A percentile compares a stretch with the other conserved stretches of the same genome.
These are phyloP conservation scores for Olyra latifolia DNA, from an alignment of 176 grass and related monocot species.

Conservation along the genomic window DNA sequence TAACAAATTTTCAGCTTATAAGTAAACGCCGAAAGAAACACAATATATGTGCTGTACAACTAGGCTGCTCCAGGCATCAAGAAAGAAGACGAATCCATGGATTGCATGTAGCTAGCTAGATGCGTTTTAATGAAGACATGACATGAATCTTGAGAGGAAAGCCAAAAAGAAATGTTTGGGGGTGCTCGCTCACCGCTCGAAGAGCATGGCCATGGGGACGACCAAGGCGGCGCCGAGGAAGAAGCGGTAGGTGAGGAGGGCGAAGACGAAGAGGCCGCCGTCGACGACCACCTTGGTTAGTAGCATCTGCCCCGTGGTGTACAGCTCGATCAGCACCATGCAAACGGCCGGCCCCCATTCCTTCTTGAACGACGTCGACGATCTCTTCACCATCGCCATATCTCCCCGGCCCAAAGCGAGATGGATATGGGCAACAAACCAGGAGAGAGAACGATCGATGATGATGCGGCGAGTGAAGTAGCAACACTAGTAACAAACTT, in stretches of 20 bases:
- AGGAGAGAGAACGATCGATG: too few relatives aligned
- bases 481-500: neutral
- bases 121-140: too few relatives aligned
- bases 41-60: too few relatives aligned
- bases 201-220: constrained; percentile 32
- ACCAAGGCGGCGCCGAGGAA: constrained; percentile 20
- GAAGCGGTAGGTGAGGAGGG: constrained; percentile 50
- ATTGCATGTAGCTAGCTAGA: too few relatives aligned
- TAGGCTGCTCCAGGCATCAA: too few relatives aligned
- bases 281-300: constrained; percentile 49
- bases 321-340: constrained; percentile 54
- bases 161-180: neutral
- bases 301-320: constrained; percentile 56
- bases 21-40: too few relatives aligned
- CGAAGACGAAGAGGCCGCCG: constrained; percentile 53
- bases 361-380: neutral
- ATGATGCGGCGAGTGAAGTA: neutral
- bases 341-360: constrained; percentile 49
- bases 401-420: too few relatives aligned
- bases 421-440: too few relatives aligned
- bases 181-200: constrained; percentile 1
- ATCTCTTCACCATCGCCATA: too few relatives aligned
- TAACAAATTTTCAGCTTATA: too few relatives aligned
- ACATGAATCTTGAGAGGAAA: too few relatives aligned
- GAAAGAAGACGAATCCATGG: too few relatives aligned